These are phyloP conservation scores for Tetrastigma voinierianum DNA, from an alignment of 164 flowering plant genomes.

Conservation along the genomic window DNA sequence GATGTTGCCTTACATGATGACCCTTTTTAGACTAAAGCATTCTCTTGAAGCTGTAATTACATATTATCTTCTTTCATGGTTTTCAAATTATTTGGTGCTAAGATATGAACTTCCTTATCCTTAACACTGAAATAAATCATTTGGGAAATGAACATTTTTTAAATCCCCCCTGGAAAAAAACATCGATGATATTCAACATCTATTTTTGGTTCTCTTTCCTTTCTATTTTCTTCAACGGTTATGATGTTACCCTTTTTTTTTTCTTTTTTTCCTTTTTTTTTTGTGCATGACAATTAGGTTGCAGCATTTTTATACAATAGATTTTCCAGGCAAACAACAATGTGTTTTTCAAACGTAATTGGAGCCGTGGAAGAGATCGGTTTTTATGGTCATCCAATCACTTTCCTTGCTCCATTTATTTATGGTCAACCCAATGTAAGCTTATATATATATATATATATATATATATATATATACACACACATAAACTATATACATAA, in stretches of 20 bases:
- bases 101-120: constrained; percentile 19
- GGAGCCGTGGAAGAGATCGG: constrained; percentile 67
- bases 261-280: too few species aligned
- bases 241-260: too few species aligned
- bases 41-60: constrained; percentile 28
- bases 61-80: neutral
- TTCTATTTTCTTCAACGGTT: too few species aligned
- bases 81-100: constrained; percentile 22
- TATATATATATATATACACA: too few species aligned
- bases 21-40: constrained; percentile 33
- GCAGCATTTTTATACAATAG: constrained; percentile 30
- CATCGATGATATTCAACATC: too few species aligned
- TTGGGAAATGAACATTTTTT: too few species aligned
- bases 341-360: constrained; percentile 54
- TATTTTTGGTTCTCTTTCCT: too few species aligned
- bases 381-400: constrained; percentile 55
- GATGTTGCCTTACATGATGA: constrained; percentile 20
- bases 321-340: constrained; percentile 35
- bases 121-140: too few species aligned
- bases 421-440: constrained; percentile 59
- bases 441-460: too few species aligned
- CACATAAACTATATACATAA: too few species aligned
- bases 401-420: constrained; percentile 55
- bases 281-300: constrained; percentile 10
- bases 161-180: too few species aligned